Evolutionary conservation across 306 rosid genomes (phyloP).

Genomic region (Fagus crenata): DNA sequence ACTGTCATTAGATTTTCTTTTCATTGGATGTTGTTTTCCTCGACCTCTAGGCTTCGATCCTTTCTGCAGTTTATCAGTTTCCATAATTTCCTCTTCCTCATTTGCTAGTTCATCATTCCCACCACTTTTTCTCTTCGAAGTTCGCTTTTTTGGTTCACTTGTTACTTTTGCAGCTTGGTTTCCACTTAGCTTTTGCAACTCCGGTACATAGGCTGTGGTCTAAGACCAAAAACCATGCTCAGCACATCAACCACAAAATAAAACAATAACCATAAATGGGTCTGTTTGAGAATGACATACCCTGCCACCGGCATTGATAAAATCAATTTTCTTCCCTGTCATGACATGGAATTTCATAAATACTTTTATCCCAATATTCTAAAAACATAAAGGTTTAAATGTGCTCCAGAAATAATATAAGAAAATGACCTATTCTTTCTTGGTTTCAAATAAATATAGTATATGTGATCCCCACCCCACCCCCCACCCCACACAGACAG

Average conservation of each 20-base stretch:
- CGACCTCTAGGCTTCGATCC: slow-evolving; percentile 50
- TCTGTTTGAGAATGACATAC: slow-evolving; percentile 50
- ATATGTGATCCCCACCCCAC: not conserved
- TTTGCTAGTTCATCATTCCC: slow-evolving; percentile 40
- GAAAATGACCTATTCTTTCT: not conserved
- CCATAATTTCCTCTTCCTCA: slow-evolving; percentile 36
- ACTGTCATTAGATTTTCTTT: slow-evolving; percentile 51
- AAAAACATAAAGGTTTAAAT: not conserved
- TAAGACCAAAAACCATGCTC: slow-evolving; percentile 33
- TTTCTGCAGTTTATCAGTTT: slow-evolving; percentile 44
- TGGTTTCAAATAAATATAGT: not conserved
- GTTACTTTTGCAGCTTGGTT: slow-evolving; percentile 43
- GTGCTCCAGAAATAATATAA: not conserved
- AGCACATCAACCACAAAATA: slow-evolving; percentile 22
- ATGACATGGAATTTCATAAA: slow-evolving; percentile 28
- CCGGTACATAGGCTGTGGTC: slow-evolving; percentile 95
- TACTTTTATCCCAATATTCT: not conserved
- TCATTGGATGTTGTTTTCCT: slow-evolving; percentile 47
- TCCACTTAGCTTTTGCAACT: slow-evolving; percentile 81
- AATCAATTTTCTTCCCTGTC: slow-evolving; percentile 82
- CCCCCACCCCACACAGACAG: no score
- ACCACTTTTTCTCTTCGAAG: slow-evolving; percentile 39
- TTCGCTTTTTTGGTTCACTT: slow-evolving; percentile 48
- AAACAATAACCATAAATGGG: slow-evolving; percentile 7
- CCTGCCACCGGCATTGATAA: slow-evolving; percentile 90